Conservation (phyloP, 2,329 filamentous ascomycete species). For the Curvularia hawaiiensis region DNA sequence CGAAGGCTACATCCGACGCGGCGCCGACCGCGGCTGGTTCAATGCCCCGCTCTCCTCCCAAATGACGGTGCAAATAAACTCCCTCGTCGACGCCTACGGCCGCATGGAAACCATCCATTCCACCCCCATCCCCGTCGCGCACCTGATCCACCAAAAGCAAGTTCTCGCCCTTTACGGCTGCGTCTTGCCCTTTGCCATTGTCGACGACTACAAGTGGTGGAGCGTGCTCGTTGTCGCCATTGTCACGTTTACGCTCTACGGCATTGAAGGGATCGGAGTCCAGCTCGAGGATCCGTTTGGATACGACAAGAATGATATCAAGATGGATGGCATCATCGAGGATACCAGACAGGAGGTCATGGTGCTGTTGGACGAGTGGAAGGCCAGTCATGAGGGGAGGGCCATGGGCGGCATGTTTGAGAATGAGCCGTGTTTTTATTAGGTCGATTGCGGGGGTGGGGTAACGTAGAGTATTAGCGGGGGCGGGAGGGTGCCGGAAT, state of each 20-base stretch:
- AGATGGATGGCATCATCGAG: constrained; percentile 69
- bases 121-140: constrained; percentile 68
- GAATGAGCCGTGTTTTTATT: constrained; percentile 7
- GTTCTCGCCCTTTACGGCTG: constrained; percentile 65
- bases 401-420: constrained; percentile 44
- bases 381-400: constrained; percentile 41
- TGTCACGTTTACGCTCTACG: constrained; percentile 68
- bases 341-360: constrained; percentile 64
- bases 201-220: constrained; percentile 68
- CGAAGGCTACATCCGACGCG: constrained; percentile 64
- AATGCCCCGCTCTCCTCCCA: constrained; percentile 63
- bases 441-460: neutral
- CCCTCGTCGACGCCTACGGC: constrained; percentile 63
- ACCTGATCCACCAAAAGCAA: constrained; percentile 69
- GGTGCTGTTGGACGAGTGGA: constrained; percentile 65
- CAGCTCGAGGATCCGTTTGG: constrained; percentile 71
- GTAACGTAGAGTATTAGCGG: no score
- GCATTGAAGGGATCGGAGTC: constrained; percentile 66
- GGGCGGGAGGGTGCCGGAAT: neutral
- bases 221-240: constrained; percentile 63
- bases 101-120: constrained; percentile 68
- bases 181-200: constrained; percentile 67
- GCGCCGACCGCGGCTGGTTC: constrained; percentile 62
- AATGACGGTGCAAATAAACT: constrained; percentile 63
- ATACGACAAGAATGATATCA: constrained; percentile 69